Conservation (phyloP, 176 grass and related monocot genomes). For the Paspalum notatum region DNA sequence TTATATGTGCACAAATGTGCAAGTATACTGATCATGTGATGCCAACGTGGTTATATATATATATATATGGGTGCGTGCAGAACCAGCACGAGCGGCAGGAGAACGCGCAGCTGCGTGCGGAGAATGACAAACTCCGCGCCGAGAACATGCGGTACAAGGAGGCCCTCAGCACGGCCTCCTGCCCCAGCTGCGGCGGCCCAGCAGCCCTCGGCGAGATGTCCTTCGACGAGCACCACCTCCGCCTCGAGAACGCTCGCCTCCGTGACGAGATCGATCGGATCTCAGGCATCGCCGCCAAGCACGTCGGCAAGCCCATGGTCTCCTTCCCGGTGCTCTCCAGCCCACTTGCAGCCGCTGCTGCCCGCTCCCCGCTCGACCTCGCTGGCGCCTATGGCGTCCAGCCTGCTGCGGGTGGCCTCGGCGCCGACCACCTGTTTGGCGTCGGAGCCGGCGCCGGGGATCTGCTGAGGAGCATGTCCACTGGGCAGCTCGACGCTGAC, state of each 20-base stretch:
- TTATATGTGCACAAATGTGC: too few relatives aligned
- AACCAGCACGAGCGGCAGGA: slow-evolving; percentile 82
- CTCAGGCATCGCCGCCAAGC: slow-evolving; percentile 81
- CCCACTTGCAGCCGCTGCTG: slow-evolving; percentile 48
- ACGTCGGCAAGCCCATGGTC: slow-evolving; percentile 71
- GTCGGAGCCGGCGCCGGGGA: slow-evolving; percentile 45
- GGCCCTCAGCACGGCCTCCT: slow-evolving; percentile 66
- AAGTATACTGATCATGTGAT: background rate
- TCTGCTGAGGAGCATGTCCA: slow-evolving; percentile 48
- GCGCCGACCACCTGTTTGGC: slow-evolving; percentile 52
- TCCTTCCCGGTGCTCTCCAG: slow-evolving; percentile 61
- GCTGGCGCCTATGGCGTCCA: slow-evolving; percentile 51
- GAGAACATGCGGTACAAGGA: slow-evolving; percentile 93
- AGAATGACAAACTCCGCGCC: slow-evolving; percentile 80
- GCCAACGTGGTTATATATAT: background rate
- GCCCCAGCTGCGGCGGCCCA: slow-evolving; percentile 83
- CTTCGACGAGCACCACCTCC: slow-evolving; percentile 92
- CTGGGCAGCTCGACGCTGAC: slow-evolving; percentile 56
- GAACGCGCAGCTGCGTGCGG: slow-evolving; percentile 71
- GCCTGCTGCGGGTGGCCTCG: background rate
- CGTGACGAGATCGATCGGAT: slow-evolving; percentile 93
- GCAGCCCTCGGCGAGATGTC: slow-evolving; percentile 89
- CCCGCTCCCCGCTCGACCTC: slow-evolving; percentile 66
- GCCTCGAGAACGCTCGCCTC: slow-evolving; percentile 76
- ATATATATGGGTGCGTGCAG: slow-evolving; percentile 43